Conservation (phyloP, 306 rosid genomes). For the Comarum palustre region DNA sequence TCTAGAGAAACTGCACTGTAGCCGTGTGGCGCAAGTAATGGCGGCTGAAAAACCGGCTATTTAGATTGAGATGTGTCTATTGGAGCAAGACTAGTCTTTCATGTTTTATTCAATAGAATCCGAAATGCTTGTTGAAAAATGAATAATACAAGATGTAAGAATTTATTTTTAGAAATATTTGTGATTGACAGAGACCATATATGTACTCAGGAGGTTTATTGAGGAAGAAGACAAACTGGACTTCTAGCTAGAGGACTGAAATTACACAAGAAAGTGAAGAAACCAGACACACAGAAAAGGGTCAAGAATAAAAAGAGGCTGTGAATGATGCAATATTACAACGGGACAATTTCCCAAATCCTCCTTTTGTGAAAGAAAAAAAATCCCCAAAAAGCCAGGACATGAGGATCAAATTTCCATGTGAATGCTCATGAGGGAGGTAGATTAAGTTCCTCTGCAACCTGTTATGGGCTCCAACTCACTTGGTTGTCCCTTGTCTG, state of each 20-base stretch:
- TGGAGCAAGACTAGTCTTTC: background rate
- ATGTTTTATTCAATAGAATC: background rate
- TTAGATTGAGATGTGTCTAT: background rate
- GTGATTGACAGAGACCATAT: background rate
- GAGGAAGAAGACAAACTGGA: background rate
- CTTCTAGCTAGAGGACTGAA: background rate
- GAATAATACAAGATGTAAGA: background rate
- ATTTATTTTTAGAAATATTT: too few species aligned
- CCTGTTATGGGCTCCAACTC: slow-evolving; percentile 49
- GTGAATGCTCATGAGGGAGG: background rate
- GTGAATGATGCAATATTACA: background rate
- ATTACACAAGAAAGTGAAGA: background rate
- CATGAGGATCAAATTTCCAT: slow-evolving; percentile 11
- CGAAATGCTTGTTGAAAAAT: too few species aligned
- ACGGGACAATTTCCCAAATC: background rate
- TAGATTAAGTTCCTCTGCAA: slow-evolving; percentile 20
- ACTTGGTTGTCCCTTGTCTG: slow-evolving; percentile 40
- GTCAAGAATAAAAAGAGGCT: background rate
- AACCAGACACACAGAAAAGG: background rate
- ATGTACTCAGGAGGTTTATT: background rate
- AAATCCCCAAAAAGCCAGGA: background rate
- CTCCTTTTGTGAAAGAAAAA: background rate
- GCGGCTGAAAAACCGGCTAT: too few species aligned
- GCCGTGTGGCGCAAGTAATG: too few species aligned
- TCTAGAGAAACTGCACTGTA: too few species aligned